Conservation (phyloP, 2,329 filamentous ascomycete genomes). For the Talaromyces sp. region DNA sequence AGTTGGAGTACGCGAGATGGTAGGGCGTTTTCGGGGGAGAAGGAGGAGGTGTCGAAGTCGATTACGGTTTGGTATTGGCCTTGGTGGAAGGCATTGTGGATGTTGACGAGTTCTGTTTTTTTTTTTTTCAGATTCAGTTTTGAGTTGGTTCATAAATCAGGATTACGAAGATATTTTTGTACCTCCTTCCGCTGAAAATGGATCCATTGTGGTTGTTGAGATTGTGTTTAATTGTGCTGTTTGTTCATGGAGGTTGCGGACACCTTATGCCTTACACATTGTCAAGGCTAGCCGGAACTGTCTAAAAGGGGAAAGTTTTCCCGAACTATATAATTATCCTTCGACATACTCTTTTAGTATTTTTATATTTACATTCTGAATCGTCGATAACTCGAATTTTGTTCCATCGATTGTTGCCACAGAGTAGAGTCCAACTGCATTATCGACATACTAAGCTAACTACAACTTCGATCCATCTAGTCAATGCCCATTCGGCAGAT, state of each 20-base stretch:
- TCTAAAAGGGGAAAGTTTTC: not conserved
- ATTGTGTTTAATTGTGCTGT: slow-evolving; percentile 5
- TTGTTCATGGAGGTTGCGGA: not conserved
- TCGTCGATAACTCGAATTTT: no score
- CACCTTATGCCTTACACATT: not conserved
- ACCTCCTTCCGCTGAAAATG: slow-evolving; percentile 61
- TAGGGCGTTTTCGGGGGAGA: slow-evolving; percentile 72
- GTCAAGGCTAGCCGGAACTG: not conserved
- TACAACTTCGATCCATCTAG: slow-evolving; percentile 4
- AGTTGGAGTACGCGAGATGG: slow-evolving; percentile 72
- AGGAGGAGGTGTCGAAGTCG: slow-evolving; percentile 74
- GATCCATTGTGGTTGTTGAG: slow-evolving; percentile 47
- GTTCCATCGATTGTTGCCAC: no score
- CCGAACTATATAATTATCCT: not conserved
- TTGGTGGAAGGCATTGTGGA: slow-evolving; percentile 62
- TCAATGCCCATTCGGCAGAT: slow-evolving; percentile 32
- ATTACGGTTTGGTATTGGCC: slow-evolving; percentile 83
- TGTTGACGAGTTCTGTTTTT: slow-evolving; percentile 61
- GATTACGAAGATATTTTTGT: no score
- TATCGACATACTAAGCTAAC: no score
- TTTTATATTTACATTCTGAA: not conserved
- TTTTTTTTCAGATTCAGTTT: no score
- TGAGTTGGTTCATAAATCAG: not conserved
- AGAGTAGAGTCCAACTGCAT: no score
- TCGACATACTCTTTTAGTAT: not conserved